phyloP scores from a whole-genome alignment of 305 asterid genomes.

The Ilex paraguariensis region DNA sequence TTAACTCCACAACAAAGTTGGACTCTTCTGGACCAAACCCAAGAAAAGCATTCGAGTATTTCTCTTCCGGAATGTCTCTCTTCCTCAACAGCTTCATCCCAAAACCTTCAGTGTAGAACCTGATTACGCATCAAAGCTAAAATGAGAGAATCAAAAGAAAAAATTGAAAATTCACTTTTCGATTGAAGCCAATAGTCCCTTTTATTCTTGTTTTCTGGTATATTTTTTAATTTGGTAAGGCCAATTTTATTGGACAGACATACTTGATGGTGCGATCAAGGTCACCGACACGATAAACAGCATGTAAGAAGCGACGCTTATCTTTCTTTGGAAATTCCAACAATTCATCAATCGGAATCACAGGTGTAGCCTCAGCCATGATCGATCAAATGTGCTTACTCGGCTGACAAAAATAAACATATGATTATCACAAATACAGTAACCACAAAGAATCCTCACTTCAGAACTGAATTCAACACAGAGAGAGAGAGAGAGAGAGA shows the following conservation, averaged over 20 bases:
- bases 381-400: no score
- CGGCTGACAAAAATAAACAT: no score
- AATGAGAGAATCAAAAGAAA: slow-evolving; percentile 4
- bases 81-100: slow-evolving; percentile 94
- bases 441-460: no score
- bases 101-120: slow-evolving; percentile 87
- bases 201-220: no score
- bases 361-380: slow-evolving; percentile 6
- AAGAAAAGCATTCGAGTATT: slow-evolving; percentile 93
- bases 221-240: no score
- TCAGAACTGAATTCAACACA: no score
- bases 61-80: slow-evolving; percentile 86
- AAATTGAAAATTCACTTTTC: no score
- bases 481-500: no score
- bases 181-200: no score
- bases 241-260: not conserved
- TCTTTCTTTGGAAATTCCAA: slow-evolving; percentile 92
- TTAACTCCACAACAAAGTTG: slow-evolving; percentile 84
- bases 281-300: slow-evolving; percentile 95
- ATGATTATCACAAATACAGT: no score
- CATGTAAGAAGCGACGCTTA: slow-evolving; percentile 77
- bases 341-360: slow-evolving; percentile 55
- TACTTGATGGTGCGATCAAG: slow-evolving; percentile 97
- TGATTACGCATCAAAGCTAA: slow-evolving; percentile 17
- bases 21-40: slow-evolving; percentile 98